These are phyloP conservation scores for Fusarium domesticum DNA, from an alignment of 2,329 filamentous ascomycete genomes.

Conservation along the genomic window DNA sequence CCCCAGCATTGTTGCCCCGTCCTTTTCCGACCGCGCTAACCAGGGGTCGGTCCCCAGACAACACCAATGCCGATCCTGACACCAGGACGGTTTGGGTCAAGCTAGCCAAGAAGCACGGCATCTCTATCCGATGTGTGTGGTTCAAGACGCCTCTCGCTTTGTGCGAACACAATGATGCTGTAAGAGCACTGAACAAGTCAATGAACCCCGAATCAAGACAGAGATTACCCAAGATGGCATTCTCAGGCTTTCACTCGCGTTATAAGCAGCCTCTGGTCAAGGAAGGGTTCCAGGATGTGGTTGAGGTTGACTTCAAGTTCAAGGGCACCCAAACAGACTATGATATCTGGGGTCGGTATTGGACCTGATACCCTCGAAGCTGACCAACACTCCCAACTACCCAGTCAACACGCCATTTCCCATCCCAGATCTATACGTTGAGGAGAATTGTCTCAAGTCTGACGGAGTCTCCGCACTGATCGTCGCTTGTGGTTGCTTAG, in stretches of 20 bases:
- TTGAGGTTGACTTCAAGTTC: slow-evolving; percentile 73
- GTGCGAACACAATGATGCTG: slow-evolving; percentile 82
- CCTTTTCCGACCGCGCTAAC: slow-evolving; percentile 12
- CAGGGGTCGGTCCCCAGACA: slow-evolving; percentile 58
- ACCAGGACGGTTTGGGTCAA: slow-evolving; percentile 76
- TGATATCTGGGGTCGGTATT: slow-evolving; percentile 72
- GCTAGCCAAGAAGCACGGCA: slow-evolving; percentile 64
- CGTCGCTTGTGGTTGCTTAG: too few species aligned
- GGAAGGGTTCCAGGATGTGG: slow-evolving; percentile 84
- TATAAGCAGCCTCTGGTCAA: slow-evolving; percentile 67
- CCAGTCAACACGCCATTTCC: too few species aligned
- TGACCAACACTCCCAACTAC: too few species aligned
- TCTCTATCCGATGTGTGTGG: slow-evolving; percentile 81
- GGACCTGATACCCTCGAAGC: slow-evolving; percentile 50
- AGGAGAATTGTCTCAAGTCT: too few species aligned
- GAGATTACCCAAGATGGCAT: slow-evolving; percentile 75
- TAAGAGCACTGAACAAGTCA: slow-evolving; percentile 67
- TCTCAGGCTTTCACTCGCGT: slow-evolving; percentile 68
- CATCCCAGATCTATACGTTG: too few species aligned
- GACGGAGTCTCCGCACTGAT: too few species aligned
- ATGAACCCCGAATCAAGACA: slow-evolving; percentile 80
- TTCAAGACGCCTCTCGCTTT: slow-evolving; percentile 71
- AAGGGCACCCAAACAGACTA: slow-evolving; percentile 66
- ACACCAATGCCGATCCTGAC: slow-evolving; percentile 85
- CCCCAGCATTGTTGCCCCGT: slow-evolving; percentile 11